A percentile compares a stretch with the other conserved stretches of the same genome.
These are phyloP conservation scores for Candida nemodendra DNA, from an alignment of 805 yeast species.

Conservation along the genomic window DNA sequence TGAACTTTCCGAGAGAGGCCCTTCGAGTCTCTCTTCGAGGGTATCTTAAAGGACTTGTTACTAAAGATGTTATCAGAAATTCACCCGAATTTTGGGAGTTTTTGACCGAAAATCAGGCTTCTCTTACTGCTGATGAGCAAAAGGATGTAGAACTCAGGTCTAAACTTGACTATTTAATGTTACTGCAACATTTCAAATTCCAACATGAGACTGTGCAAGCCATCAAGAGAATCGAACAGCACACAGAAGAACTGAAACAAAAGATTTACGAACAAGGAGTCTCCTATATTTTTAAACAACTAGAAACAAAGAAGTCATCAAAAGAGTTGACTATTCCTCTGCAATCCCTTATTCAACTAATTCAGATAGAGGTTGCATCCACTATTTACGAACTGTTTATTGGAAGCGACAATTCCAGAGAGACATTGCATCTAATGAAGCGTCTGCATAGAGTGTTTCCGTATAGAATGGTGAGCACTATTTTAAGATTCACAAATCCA, in stretches of 20 bases:
- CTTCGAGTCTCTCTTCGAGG: constrained; percentile 76
- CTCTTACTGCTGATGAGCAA: constrained; percentile 42
- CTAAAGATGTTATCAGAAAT: constrained; percentile 54
- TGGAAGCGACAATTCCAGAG: constrained; percentile 79
- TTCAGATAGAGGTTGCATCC: constrained; percentile 79
- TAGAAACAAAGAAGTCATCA: constrained; percentile 53
- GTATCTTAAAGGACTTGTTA: constrained; percentile 54
- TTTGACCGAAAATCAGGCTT: constrained; percentile 40
- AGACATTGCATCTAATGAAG: constrained; percentile 66
- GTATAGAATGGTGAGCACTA: constrained; percentile 70
- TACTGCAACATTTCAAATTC: constrained; percentile 66
- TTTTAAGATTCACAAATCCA: constrained; percentile 83
- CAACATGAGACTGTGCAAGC: constrained; percentile 50
- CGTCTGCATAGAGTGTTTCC: constrained; percentile 79
- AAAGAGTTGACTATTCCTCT: constrained; percentile 64
- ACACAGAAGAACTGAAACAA: constrained; percentile 43
- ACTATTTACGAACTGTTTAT: constrained; percentile 77
- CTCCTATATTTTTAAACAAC: constrained; percentile 59
- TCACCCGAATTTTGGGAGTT: constrained; percentile 55
- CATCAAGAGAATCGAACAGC: constrained; percentile 28
- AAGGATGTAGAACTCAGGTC: constrained; percentile 58
- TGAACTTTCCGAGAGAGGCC: constrained; percentile 63
- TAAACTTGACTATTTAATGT: constrained; percentile 55
- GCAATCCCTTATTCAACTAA: constrained; percentile 73
- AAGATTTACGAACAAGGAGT: constrained; percentile 45